Evolutionary conservation across 345 rosid genomes (phyloP).

Genomic region (Luvunga scandens): DNA sequence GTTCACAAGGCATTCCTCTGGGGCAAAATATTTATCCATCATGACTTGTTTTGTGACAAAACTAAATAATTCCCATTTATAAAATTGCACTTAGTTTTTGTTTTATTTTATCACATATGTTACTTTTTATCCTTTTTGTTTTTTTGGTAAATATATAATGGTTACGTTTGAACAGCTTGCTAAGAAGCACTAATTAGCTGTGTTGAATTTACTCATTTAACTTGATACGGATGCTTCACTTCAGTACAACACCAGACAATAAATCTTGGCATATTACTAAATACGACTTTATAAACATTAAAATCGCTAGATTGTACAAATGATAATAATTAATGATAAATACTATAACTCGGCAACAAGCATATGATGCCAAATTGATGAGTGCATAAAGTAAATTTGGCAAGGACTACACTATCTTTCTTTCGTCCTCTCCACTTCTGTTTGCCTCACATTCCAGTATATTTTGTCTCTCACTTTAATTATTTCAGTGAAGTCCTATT

Average conservation of each 20-base stretch:
- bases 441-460: background rate
- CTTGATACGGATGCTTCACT: slow-evolving; percentile 24
- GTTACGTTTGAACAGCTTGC: background rate
- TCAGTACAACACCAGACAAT: slow-evolving; percentile 14
- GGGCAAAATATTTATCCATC: background rate
- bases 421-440: slow-evolving; percentile 7
- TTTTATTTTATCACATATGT: too few species aligned
- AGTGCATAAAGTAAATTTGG: background rate
- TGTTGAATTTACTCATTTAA: background rate
- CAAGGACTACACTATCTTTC: background rate
- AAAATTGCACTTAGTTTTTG: background rate
- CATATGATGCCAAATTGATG: background rate
- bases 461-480: background rate
- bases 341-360: background rate
- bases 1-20: background rate
- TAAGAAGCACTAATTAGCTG: background rate
- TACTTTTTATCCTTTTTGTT: too few species aligned
- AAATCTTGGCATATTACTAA: slow-evolving; percentile 6
- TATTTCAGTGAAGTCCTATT: too few species aligned
- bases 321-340: background rate
- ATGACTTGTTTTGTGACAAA: background rate
- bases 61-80: background rate
- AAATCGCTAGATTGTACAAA: background rate
- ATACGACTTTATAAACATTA: background rate
- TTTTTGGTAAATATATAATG: background rate